Evolutionary conservation across 1,284 basidiomycete genomes (phyloP), one percentile per base, ranked within the genome.

Genomic region (Sparassis latifolia): DNA sequence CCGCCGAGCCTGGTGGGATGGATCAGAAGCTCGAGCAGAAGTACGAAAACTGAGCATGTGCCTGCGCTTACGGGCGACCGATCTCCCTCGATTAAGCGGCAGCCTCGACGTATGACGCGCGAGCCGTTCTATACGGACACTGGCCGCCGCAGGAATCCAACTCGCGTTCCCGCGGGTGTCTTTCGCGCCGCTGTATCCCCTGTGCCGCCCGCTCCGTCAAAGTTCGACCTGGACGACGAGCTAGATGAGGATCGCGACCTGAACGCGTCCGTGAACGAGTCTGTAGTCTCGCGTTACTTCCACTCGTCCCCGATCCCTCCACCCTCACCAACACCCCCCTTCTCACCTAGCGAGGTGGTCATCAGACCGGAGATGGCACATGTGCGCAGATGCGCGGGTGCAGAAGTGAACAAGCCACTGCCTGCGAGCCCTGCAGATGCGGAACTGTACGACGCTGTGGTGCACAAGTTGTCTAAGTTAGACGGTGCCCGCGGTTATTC

Each of bases 271-370:
- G 55, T 56, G 20, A 57, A 53, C 42, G 57, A 61, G 40, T 49
- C 41, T 12, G 57, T 62, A 31, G 47, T 63, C 33, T 50, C 56
- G 39, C 53, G 57, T 29, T 64, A 63, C 45, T 48, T 57, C 44
- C 42, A 47, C 28, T 52, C 60, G 37, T 64, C 61, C 39, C 60
- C 63, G 27, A 47, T 61, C 30, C 61, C 58, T 31, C 55, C 55
- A 31, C 50, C 56, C 10, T 56, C 55, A 10, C 59, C 59, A 20
- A 20, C 20, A 20, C 20, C 20, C 20, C 20, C 20, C 20, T 20
- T 20, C 20, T 20, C 20, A 20, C 20, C 20, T 20, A 20, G 20
- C 20, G 20, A 20, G 20, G 20, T 20, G 20, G 20, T 20, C 20
- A 20, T 20, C 20, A 20, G 20, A 20, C 20, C 20, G 33, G 60